Conservation (phyloP, 345 rosid genomes). For the Lenwebbia sp. region DNA sequence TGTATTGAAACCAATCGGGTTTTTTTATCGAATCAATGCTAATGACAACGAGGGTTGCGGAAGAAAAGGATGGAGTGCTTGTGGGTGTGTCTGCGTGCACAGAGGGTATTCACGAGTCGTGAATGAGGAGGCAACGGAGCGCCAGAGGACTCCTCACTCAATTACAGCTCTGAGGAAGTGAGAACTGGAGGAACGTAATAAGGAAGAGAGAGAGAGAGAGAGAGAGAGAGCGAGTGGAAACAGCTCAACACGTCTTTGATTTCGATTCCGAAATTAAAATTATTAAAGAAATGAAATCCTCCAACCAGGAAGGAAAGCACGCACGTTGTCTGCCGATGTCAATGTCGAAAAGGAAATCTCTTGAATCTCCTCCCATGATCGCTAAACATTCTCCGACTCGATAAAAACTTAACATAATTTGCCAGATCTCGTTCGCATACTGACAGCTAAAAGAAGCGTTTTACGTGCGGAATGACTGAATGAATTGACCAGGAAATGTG, state of each 20-base stretch:
- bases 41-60: neutral
- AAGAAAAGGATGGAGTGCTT: neutral
- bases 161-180: slow-evolving; percentile 32
- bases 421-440: neutral
- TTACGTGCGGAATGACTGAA: neutral
- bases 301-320: neutral
- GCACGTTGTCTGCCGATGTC: neutral
- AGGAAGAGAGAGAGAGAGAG: neutral
- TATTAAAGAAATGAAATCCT: neutral
- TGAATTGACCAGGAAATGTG: neutral
- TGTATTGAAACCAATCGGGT: neutral
- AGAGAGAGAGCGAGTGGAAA: slow-evolving; percentile 13
- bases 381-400: neutral
- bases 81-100: neutral
- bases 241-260: slow-evolving; percentile 74
- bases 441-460: neutral
- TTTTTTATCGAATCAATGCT: neutral
- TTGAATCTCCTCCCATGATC: neutral
- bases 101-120: neutral
- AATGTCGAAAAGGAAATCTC: neutral
- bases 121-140: neutral
- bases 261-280: slow-evolving; percentile 1
- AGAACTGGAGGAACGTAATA: neutral
- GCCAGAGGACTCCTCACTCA: slow-evolving; percentile 9
- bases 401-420: neutral